Evolutionary conservation across 2,329 filamentous ascomycete species (phyloP), one percentile per base, ranked within the genome.

Genomic region (Didymella pomorum): DNA sequence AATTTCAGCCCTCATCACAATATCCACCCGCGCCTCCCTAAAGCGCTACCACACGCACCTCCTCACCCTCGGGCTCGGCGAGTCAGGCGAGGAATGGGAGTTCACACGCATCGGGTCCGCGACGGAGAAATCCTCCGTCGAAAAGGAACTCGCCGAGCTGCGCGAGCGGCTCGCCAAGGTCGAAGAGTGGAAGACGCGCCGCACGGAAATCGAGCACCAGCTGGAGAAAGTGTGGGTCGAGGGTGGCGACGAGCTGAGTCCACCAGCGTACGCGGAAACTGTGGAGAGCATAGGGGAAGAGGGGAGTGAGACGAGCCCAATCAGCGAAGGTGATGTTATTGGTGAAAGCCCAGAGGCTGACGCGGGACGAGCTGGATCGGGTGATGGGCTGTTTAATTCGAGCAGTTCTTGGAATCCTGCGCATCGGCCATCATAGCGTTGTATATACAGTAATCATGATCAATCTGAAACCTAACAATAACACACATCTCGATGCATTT

Each of bases 11-110:
- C 81, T 99, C 3, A 95, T 99, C 68, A 99, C 95, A 0, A 94
- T 99, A 60, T 97, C 93, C 1, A 99, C 95, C 0, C 89, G 95
- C 42, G 94, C 92, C 14, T 96, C 92, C 21, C 84, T 99, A 57
- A 97, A 97, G 78, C 93, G 94, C 72, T 98, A 98, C 73, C 95
- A 99, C 79, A 93, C 89, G 0, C 97, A 88, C 78, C 96, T 96
- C 68, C 87, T 99, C 10, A 89, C 89, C 3, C 86, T 99, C 4
- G 93, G 93, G 26, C 80, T 90, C 58, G 94, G 93, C 50, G 87
- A 91, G 16, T 85, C 87, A 49, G 92, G 90, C n/a, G 89, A 91
- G 53, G 90, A 90, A 70, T 98, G 95, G 92, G 89, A 94, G 65
- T 91, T 97, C 76, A 91, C 97, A 76, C 87, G 92, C 56, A 98